phyloP scores from a whole-genome alignment of 345 rosid species.

The Ceriops tagal region DNA sequence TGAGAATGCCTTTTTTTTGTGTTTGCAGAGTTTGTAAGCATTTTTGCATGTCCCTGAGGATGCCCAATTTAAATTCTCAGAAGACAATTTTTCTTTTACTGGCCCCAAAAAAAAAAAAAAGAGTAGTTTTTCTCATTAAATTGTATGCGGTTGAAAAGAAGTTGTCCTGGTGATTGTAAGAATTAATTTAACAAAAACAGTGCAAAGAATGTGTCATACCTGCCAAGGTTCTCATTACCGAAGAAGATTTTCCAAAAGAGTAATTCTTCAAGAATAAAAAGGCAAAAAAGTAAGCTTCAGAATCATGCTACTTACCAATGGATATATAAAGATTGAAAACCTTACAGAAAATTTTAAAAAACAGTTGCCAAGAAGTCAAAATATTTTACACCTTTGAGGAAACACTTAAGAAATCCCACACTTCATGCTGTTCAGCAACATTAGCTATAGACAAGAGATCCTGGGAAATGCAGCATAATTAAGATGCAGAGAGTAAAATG shows the following conservation, averaged over 20 bases:
- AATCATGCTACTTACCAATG: background rate
- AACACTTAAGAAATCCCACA: constrained; percentile 92
- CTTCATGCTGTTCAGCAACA: constrained; percentile 99
- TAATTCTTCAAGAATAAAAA: constrained; percentile 62
- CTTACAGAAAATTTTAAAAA: background rate
- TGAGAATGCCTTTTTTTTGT: too few species aligned
- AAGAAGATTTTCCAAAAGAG: constrained; percentile 89
- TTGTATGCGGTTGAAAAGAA: background rate
- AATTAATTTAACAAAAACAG: background rate
- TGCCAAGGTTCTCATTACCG: constrained; percentile 90
- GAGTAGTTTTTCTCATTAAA: too few species aligned
- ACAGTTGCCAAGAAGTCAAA: constrained; percentile 8
- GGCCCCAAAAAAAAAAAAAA: too few species aligned
- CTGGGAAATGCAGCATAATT: constrained; percentile 40
- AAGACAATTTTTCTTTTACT: too few species aligned
- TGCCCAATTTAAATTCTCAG: background rate
- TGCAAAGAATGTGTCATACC: constrained; percentile 41
- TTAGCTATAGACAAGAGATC: constrained; percentile 94
- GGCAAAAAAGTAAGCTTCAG: constrained; percentile 16
- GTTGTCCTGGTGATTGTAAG: background rate
- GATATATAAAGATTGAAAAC: background rate
- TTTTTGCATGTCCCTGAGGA: background rate
- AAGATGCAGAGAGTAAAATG: constrained; percentile 12
- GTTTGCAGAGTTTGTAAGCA: background rate
- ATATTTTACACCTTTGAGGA: constrained; percentile 68